Evolutionary conservation across 1,139 yeast species (phyloP).

Genomic region (Debaryomyces udenii): DNA sequence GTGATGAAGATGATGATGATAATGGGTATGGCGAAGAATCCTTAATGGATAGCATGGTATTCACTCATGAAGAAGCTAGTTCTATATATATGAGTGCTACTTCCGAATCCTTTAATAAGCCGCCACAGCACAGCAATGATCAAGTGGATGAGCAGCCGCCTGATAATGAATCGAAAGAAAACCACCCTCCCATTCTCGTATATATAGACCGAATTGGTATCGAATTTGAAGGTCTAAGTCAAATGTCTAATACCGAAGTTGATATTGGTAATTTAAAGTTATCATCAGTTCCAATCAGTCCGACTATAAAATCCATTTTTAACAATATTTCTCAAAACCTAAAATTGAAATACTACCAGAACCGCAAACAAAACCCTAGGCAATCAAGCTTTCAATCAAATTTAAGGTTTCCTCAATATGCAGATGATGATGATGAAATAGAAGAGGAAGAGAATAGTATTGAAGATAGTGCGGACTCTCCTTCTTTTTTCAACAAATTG

Average conservation of each 20-base stretch:
- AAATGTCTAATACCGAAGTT: conserved; percentile 49
- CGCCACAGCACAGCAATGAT: not conserved
- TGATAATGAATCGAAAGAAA: conserved; percentile 12
- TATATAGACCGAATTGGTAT: conserved; percentile 40
- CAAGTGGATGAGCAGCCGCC: conserved; percentile 16
- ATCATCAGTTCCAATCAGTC: conserved; percentile 43
- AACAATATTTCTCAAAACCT: conserved; percentile 36
- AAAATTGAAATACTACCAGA: conserved; percentile 36
- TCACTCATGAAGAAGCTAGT: conserved; percentile 69
- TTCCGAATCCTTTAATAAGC: conserved; percentile 41
- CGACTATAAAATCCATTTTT: conserved; percentile 35
- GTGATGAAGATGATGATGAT: conserved; percentile 28
- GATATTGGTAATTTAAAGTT: conserved; percentile 48
- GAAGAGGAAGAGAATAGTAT: conserved; percentile 6
- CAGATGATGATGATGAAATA: conserved; percentile 21
- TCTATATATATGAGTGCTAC: conserved; percentile 86
- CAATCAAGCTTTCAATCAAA: conserved; percentile 12
- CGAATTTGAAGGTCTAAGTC: conserved; percentile 55
- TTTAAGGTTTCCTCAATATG: conserved; percentile 36
- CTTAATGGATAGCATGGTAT: conserved; percentile 62
- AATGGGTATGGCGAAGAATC: conserved; percentile 44
- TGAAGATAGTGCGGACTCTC: conserved; percentile 3
- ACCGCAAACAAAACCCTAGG: conserved; percentile 22
- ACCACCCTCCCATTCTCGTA: conserved; percentile 24
- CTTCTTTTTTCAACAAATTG: conserved; percentile 34